Conservation (phyloP, 2,329 filamentous ascomycete species). For the Harringtonia aguacate region DNA sequence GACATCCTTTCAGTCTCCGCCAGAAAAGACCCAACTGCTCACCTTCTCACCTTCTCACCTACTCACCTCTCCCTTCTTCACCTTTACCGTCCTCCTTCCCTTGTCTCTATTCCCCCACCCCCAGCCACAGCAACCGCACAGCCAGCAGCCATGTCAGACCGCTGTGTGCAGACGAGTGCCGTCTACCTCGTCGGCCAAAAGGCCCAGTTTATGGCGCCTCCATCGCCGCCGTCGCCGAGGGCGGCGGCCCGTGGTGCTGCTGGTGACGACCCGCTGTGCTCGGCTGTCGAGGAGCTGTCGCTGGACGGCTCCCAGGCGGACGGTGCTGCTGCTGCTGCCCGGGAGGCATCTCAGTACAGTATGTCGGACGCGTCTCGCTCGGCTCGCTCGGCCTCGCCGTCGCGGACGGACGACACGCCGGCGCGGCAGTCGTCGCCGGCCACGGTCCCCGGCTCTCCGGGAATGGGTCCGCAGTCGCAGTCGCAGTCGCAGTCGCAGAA, state of each 20-base stretch:
- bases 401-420: neutral
- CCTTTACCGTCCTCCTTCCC: neutral
- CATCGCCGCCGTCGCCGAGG: constrained; percentile 37
- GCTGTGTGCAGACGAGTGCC: constrained; percentile 37
- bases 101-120: neutral
- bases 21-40: too few relatives aligned
- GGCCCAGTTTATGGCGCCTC: constrained; percentile 30
- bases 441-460: neutral
- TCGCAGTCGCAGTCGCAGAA: too few relatives aligned
- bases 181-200: constrained; percentile 32
- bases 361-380: neutral
- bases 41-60: neutral
- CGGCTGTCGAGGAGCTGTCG: constrained; percentile 24
- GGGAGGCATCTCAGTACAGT: neutral
- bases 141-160: constrained; percentile 6
- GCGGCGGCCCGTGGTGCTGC: constrained; percentile 25
- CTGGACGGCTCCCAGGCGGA: constrained; percentile 18
- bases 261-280: constrained; percentile 15
- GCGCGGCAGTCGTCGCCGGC: neutral
- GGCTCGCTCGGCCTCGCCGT: neutral
- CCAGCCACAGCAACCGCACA: too few relatives aligned
- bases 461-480: neutral
- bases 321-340: neutral
- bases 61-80: neutral
- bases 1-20: neutral